phyloP scores from a whole-genome alignment of 2,329 filamentous ascomycete genomes.

The Ophiostoma pallidulum region DNA sequence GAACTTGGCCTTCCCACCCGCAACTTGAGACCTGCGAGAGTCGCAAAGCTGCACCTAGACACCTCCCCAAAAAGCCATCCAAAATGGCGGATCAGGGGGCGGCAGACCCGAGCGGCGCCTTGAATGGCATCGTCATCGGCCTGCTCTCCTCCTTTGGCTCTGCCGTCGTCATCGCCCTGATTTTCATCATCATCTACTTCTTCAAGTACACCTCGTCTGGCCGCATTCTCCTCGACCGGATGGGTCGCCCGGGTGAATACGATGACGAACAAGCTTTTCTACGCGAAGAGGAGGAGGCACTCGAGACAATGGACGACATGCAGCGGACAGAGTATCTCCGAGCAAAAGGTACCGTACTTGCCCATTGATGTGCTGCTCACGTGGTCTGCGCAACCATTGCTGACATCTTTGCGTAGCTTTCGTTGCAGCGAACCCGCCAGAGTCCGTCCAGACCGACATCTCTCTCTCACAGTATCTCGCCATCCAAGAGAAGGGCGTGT shows the following conservation, averaged over 20 bases:
- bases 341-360: conserved; percentile 85
- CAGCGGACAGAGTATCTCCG: conserved; percentile 82
- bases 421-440: conserved; percentile 85
- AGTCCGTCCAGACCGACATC: conserved; percentile 93
- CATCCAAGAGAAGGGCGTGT: conserved; percentile 99
- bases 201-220: conserved; percentile 83
- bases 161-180: conserved; percentile 69
- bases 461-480: conserved; percentile 95
- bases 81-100: conserved; percentile 3
- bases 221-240: conserved; percentile 84
- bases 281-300: conserved; percentile 86
- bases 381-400: no score
- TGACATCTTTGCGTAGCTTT: conserved; percentile 55
- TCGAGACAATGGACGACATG: conserved; percentile 93
- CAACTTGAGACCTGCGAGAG: background rate
- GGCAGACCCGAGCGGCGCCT: conserved; percentile 18
- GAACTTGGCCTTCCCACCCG: background rate
- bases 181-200: conserved; percentile 80
- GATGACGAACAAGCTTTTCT: conserved; percentile 95
- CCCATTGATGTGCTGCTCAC: no score
- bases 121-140: conserved; percentile 83
- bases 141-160: conserved; percentile 91
- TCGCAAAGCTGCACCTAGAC: background rate
- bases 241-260: conserved; percentile 89
- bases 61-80: background rate